Conservation (phyloP, 805 yeast genomes). For the Nakazawaea ambrosiae region DNA sequence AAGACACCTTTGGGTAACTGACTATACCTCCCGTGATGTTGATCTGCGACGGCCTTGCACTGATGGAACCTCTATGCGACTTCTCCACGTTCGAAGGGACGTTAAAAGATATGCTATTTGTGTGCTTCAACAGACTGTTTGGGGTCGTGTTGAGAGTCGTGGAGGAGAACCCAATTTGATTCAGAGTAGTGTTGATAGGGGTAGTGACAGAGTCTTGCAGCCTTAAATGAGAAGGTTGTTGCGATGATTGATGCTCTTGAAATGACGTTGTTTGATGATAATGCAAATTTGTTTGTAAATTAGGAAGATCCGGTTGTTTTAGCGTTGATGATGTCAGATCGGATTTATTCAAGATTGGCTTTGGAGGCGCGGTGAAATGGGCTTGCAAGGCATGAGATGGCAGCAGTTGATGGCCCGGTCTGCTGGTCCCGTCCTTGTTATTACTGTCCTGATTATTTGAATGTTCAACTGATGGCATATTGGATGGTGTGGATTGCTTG, state of each 20-base stretch:
- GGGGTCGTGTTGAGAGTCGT: not conserved
- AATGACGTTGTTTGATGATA: too few relatives aligned
- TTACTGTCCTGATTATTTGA: too few relatives aligned
- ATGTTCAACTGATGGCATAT: too few relatives aligned
- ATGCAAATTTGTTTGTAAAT: not conserved
- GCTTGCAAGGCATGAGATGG: too few relatives aligned
- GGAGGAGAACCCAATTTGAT: too few relatives aligned
- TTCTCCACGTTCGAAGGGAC: slow-evolving; percentile 35
- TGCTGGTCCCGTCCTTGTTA: too few relatives aligned
- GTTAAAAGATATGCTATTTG: slow-evolving; percentile 36
- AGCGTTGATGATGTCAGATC: too few relatives aligned
- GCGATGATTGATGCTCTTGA: not conserved
- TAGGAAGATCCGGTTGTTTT: not conserved
- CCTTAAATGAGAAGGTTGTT: too few relatives aligned
- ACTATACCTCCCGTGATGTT: slow-evolving; percentile 15
- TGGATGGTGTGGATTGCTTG: too few relatives aligned
- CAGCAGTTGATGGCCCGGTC: too few relatives aligned
- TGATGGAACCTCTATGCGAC: slow-evolving; percentile 50
- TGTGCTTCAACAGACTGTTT: slow-evolving; percentile 6
- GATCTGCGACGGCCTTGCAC: slow-evolving; percentile 42
- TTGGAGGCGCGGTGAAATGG: slow-evolving; percentile 3
- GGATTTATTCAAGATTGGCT: slow-evolving; percentile 9
- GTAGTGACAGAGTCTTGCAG: too few relatives aligned
- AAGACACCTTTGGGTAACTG: slow-evolving; percentile 2
- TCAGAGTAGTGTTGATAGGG: slow-evolving; percentile 4